Conservation (phyloP, 192 early-diverging fungal species). For the Backusella sp. region DNA sequence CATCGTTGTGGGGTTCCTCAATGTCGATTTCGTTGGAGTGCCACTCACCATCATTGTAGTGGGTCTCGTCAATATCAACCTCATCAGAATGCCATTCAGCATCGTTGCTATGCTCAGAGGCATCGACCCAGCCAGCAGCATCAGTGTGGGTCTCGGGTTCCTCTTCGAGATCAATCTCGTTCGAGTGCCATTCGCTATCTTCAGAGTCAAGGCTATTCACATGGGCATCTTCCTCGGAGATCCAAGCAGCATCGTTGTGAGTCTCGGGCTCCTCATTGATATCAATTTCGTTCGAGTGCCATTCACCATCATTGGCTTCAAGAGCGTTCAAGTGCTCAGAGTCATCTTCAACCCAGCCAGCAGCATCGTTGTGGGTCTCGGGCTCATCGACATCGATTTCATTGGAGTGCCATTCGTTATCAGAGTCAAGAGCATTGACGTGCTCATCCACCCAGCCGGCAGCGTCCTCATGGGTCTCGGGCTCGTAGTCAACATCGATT, state of each 20-base stretch:
- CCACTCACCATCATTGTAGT: not conserved
- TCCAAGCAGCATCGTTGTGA: not conserved
- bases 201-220: not conserved
- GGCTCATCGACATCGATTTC: not conserved
- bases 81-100: constrained; percentile 7
- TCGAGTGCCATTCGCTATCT: not conserved
- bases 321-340: not conserved
- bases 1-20: not conserved
- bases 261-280: too few species aligned
- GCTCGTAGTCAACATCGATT: not conserved
- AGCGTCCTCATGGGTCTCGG: not conserved
- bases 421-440: not conserved
- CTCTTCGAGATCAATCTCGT: not conserved
- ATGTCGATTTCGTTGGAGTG: not conserved
- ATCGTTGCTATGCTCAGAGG: not conserved
- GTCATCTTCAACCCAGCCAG: not conserved
- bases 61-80: not conserved
- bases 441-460: not conserved
- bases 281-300: constrained; percentile 9
- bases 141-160: not conserved
- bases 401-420: not conserved
- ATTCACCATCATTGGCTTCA: not conserved
- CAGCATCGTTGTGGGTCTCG: not conserved
- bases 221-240: not conserved
- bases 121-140: not conserved